Base-by-base conservation (phyloP, 257 asterid species). In the Catharanthus roseus region DNA sequence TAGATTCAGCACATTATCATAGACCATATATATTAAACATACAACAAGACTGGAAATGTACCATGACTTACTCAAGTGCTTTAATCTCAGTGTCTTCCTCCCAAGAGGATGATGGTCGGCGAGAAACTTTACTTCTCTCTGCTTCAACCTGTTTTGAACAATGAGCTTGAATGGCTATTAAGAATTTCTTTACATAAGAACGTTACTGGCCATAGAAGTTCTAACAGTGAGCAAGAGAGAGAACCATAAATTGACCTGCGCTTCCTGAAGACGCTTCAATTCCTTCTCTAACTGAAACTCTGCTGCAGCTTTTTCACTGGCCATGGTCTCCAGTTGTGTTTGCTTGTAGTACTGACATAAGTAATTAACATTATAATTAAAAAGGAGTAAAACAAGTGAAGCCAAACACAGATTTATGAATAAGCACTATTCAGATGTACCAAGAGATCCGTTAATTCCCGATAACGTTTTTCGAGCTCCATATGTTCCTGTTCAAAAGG, bases 201-300 rank as follows among this genome's bases (percentile, higher is more conserved):
- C 6, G 4, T 21, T 9, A 61, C 42, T 31, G 44, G 44, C 11
- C 16, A 12, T 18, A 60, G 66, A 31, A 7, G 11, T 56, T 34
- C 45, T 62, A 61, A 61, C 33, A 53, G 66, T 72, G 71, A 45
- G 15, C 75, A 76, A 70, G 61, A 69, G 21, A 73, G 7, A 76
- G 61, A 39, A 74, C 74, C 42, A 82, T 19, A 70, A 49, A 67
- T 79, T 67, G 71, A 92, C 99, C 92, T 88, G 95, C 70, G 87
- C 95, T 79, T 95, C 98, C 71, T 84, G 96, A 54, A 54, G 78
- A 74, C 90, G 97, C 85, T 90, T 92, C 80, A 84, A 78, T 85
- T 92, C 98, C 86, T 95, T 95, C 82, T 95, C 99, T 87, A 95
- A 81, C 86, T 95, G 99, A 87, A 95, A 92, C 87, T 90, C 98